Evolutionary conservation across 805 yeast genomes (phyloP).

Genomic region (Candida lessepsii): DNA sequence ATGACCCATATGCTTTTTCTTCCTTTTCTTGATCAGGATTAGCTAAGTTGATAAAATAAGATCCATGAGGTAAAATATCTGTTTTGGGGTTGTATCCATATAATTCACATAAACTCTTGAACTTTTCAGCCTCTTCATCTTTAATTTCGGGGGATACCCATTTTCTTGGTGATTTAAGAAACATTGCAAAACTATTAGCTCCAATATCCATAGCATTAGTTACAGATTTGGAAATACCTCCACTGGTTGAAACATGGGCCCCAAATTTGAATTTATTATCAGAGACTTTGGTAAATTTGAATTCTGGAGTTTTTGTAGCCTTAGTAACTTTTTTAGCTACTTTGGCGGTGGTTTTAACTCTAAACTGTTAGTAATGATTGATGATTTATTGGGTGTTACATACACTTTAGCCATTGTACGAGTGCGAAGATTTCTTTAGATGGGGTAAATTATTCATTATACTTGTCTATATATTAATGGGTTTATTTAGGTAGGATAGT

Average conservation of each 20-base stretch:
- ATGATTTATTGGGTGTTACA: not conserved
- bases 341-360: constrained; percentile 6
- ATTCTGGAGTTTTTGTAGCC: constrained; percentile 4
- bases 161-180: constrained; percentile 83
- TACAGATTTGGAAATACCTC: constrained; percentile 76
- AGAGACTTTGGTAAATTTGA: constrained; percentile 20
- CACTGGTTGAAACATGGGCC: constrained; percentile 83
- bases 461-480: too few relatives aligned
- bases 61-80: constrained; percentile 91
- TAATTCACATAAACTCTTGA: constrained; percentile 59
- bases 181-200: constrained; percentile 85
- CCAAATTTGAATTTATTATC: constrained; percentile 56
- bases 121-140: constrained; percentile 63
- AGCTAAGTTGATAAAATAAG: constrained; percentile 88
- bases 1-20: constrained; percentile 69
- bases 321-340: constrained; percentile 9
- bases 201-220: constrained; percentile 48
- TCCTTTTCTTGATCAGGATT: constrained; percentile 84
- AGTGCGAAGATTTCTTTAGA: too few relatives aligned
- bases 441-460: not conserved
- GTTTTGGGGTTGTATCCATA: constrained; percentile 69
- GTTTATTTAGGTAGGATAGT: too few relatives aligned
- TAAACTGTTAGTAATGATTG: constrained; percentile 5
- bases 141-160: constrained; percentile 85
- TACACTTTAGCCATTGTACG: constrained; percentile 9